Evolutionary conservation across 192 early-diverging fungal genomes (phyloP), one percentile per base, ranked within the genome.

Genomic region (Backusella liffmaniae): DNA sequence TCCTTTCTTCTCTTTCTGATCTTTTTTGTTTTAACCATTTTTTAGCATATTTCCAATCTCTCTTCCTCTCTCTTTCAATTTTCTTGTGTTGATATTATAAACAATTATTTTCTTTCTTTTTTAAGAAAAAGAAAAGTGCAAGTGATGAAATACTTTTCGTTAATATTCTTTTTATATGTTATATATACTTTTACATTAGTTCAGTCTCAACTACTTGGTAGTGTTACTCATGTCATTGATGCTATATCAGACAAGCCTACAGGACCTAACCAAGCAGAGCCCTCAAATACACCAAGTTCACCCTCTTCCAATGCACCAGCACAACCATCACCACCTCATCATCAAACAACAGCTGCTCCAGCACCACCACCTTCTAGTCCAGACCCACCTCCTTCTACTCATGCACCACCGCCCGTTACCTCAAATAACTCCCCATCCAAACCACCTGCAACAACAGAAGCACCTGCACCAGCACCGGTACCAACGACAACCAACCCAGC

Each of bases 271-370:
- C 56, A 23, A 62, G 56, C 56, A 62, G 18, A 39, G n/a, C 16
- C 37, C 18, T 39, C 68, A 35, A 46, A 32, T 7, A 18, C 74
- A 23, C 34, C 18, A 12, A 3, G 26, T 69, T n/a, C 44, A 23
- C 32, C 67, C 36, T 39, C 68, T 53, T 62, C 56, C 12, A 62
- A 62, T 62, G 36, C 37, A 41, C 18, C 73, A 65, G 8, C 75
- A 16, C 68, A 32, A 36, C 53, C 67, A 6, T 34, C 44, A n/a
- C 21, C 46, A 1, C 32, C 34, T 29, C 12, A 23, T 2, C 34
- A 36, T 34, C 16, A 49, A 15, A 41, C 75, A 26, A n/a, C 75
- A 42, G 46, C 46, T 23, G n/a, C 74, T 36, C 67, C 74, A 49
- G 29, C 67, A 26, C 49, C 35, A 0, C 36, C 53, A n/a, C 46